Base-by-base conservation (phyloP, 768 basidiomycete genomes). In the Boletus sp. region DNA sequence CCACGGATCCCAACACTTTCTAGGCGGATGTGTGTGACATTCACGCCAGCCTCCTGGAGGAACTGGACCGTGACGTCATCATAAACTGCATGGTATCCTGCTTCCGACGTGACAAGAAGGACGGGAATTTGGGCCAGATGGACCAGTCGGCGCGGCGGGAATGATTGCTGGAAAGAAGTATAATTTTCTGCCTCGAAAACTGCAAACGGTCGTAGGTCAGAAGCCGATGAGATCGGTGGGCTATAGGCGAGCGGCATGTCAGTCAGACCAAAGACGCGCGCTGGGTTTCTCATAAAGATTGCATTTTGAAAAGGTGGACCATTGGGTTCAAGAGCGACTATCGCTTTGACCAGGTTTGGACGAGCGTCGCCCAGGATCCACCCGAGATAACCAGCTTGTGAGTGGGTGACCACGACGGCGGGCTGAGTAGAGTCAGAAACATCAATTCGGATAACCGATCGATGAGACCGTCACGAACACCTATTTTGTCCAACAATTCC, bases 1-100 rank as follows among this genome's bases (percentile, higher is more conserved):
- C 81, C 81, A 50, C 67, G 74, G 24, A 83, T 78, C 8, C 81
- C 81, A 2, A 78, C 59, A 32, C 73, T 71, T n/a, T 65, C 67
- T 17, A 83, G 63, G 15, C 67, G 67, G 39, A 78, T 62, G 57
- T 78, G 76, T 15, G 77, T 69, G 7, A 80, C 78, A 17, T 65
- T 52, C 18, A 81, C 79, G 0, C 80, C 81, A 0, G 77, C 81
- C 47, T 77, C 73, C 24, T 50, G 59, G 53, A 83, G 65, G 63
- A 73, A 83, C 32, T 73, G 67, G 20, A 74, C 78, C 6, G 73
- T 80, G 57, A 76, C 78, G 8, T 66, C 64, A 50, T 83, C 81
- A 59, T 81, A 83, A 11, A 79, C 69, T 0, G 78, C 69, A 56
- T 83, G 81, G 53, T 78, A 83, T 46, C 81, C 75, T 15, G 80